A percentile compares a stretch with the other conserved stretches of the same genome.
Conservation (phyloP, 768 basidiomycete species). For the Asterophora lycoperdoides region DNA sequence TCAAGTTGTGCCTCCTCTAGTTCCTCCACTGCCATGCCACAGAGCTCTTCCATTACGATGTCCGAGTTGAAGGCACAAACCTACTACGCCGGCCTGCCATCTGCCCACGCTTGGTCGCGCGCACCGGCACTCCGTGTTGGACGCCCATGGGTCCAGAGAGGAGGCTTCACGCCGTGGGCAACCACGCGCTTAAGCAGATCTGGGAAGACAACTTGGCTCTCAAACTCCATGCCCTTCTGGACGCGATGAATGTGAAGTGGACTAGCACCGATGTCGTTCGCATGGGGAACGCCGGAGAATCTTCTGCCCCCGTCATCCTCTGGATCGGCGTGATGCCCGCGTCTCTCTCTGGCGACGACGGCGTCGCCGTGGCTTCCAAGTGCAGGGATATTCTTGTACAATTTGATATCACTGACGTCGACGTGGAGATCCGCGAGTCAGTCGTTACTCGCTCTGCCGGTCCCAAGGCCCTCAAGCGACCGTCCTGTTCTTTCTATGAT, state of each 20-base stretch:
- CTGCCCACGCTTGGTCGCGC: conserved; percentile 1
- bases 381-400: conserved; percentile 21
- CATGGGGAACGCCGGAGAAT: conserved; percentile 20
- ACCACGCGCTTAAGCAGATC: conserved; percentile 1
- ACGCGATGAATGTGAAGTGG: conserved; percentile 19
- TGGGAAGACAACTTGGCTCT: conserved; percentile 9
- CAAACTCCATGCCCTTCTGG: conserved; percentile 4
- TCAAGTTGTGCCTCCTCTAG: too few relatives aligned
- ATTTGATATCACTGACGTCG: conserved; percentile 25
- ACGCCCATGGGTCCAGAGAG: conserved; percentile 4
- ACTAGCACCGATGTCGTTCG: conserved; percentile 26
- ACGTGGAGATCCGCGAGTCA: conserved; percentile 31
- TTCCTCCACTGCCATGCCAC: too few relatives aligned
- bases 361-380: conserved; percentile 20
- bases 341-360: conserved; percentile 24
- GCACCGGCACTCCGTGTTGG: conserved; percentile 4
- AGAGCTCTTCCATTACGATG: background rate
- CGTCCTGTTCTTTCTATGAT: too few relatives aligned
- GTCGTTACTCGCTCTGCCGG: conserved; percentile 4
- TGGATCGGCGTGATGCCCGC: conserved; percentile 33
- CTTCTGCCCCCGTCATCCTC: conserved; percentile 21
- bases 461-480: too few relatives aligned
- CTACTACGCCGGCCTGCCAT: conserved; percentile 7
- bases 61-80: background rate
- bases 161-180: background rate